These are phyloP conservation scores for Colletotrichum noveboracense DNA, from an alignment of 2,329 filamentous ascomycete genomes.

Conservation along the genomic window DNA sequence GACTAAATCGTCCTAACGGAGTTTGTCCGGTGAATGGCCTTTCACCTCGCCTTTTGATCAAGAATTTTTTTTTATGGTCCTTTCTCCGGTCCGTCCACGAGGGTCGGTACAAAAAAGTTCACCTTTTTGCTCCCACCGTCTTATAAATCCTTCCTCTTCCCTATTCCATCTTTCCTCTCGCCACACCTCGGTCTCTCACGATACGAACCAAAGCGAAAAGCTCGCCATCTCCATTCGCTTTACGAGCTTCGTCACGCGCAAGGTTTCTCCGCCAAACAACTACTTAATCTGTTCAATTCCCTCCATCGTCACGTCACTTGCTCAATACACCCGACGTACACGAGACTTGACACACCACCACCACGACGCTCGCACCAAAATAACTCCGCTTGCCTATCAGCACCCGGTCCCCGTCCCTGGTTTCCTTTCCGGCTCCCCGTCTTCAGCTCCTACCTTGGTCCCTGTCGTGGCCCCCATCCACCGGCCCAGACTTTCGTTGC, in stretches of 20 bases:
- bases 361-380: background rate
- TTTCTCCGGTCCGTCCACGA: background rate
- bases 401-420: background rate
- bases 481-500: slow-evolving; percentile 1
- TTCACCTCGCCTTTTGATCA: background rate
- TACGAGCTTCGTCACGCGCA: background rate
- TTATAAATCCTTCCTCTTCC: slow-evolving; percentile 6
- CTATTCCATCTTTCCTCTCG: background rate
- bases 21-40: background rate
- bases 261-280: background rate
- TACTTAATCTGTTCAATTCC: background rate
- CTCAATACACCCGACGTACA: background rate
- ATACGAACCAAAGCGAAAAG: background rate
- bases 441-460: background rate
- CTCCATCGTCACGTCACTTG: background rate
- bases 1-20: slow-evolving; percentile 4
- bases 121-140: background rate
- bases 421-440: background rate
- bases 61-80: background rate
- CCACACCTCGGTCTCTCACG: background rate
- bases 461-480: background rate
- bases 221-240: background rate
- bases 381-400: background rate
- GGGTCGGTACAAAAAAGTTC: background rate
- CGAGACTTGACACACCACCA: background rate